A percentile compares a stretch with the other conserved stretches of the same genome.
Conservation (phyloP, 176 grass and related monocot species). For the Paspalum vaginatum region DNA sequence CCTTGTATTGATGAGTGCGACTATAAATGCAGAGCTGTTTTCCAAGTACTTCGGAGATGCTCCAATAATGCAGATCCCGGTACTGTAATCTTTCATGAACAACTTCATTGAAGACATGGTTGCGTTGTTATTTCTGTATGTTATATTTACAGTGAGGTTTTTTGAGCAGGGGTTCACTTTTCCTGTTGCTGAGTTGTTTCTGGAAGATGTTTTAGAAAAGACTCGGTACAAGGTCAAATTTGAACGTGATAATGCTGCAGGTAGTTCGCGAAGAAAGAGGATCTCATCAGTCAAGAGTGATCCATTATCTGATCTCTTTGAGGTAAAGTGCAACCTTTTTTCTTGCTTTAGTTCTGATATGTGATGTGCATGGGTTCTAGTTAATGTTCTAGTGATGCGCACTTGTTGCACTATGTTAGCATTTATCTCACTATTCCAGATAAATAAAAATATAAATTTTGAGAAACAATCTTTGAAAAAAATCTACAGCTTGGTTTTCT, state of each 20-base stretch:
- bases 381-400: too few species aligned
- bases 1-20: slow-evolving; percentile 96
- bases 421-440: slow-evolving; percentile 22
- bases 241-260: slow-evolving; percentile 70
- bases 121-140: background rate
- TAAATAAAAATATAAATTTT: slow-evolving; percentile 9
- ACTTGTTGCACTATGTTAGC: background rate
- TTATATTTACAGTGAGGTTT: slow-evolving; percentile 24
- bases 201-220: slow-evolving; percentile 91
- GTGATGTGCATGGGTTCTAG: slow-evolving; percentile 17
- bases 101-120: slow-evolving; percentile 30
- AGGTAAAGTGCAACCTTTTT: slow-evolving; percentile 50
- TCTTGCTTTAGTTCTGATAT: slow-evolving; percentile 24
- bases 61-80: slow-evolving; percentile 91
- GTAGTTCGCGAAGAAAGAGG: slow-evolving; percentile 80
- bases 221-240: slow-evolving; percentile 75
- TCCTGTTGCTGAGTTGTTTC: slow-evolving; percentile 79
- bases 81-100: slow-evolving; percentile 47
- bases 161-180: slow-evolving; percentile 83
- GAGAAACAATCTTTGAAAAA: background rate
- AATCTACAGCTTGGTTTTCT: slow-evolving; percentile 22
- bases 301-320: slow-evolving; percentile 80
- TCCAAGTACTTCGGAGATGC: slow-evolving; percentile 87
- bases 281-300: slow-evolving; percentile 63
- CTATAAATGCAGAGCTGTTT: slow-evolving; percentile 94